Base-by-base conservation (phyloP, 371 early-diverging fungal species). In the Mortierella sp. region DNA sequence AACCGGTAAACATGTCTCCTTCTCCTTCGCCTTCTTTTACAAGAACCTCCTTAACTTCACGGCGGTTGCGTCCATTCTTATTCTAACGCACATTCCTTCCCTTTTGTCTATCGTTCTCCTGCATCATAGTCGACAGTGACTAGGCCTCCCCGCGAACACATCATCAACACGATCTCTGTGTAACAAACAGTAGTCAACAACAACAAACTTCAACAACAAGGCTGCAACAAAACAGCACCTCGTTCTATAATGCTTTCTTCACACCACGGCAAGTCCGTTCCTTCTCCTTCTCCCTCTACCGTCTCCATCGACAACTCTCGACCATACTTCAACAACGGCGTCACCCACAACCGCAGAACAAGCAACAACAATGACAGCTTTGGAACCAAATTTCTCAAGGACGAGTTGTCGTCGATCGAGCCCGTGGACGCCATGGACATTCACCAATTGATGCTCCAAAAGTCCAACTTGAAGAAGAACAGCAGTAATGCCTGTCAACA, bases 221-320 rank as follows among this genome's bases (percentile, higher is more conserved):
- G 44, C 8, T 21, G 0, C 21, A 38, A 41, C 58, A 70, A 32
- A 38, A 41, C 48, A 70, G 24, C 2, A 32, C 21, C 38, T 24
- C 60, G 24, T 14, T 6, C 12, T 60, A 63, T 68, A 11, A 84
- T 84, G 84, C 81, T 84, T 21, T 84, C 84, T 8, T 84, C 84
- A 14, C 81, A 84, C 46, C 84, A 84, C 43, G 78, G 78, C 58
- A 75, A 84, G 38, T 21, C 80, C 0, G 51, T 35, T 43, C 48
- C 82, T 41, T n/a, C 56, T 27, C 44, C 48, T 38, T 7, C 74
- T 12, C 71, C 81, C 41, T 38, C 81, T n/a, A 71, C 27, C 27
- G 4, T 46, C 46, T 73, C 77, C 4, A 55, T 58, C 4, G 48
- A 76, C 8, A 76, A 65, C 18, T 41, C 76, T 11, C 81, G 73